phyloP scores from a whole-genome alignment of 2,329 filamentous ascomycete genomes.

The Nigrospora oryzae region DNA sequence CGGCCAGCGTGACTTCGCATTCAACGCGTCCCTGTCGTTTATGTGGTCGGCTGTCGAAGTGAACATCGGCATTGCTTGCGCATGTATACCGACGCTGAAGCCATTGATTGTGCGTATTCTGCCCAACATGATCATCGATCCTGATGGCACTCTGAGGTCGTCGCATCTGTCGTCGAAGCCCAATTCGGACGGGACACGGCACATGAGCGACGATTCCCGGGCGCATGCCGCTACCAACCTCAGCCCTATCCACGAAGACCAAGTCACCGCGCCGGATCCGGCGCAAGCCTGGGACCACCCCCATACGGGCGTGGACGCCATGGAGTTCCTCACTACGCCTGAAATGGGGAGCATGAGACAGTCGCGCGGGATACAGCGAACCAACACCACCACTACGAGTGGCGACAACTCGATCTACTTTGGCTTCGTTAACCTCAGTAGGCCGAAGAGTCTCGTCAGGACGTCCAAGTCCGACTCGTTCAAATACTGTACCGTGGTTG shows the following conservation, averaged over 20 bases:
- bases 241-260: conserved; percentile 3
- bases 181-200: conserved; percentile 9
- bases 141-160: conserved; percentile 29
- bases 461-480: conserved; percentile 56
- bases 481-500: conserved; percentile 66
- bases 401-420: conserved; percentile 53
- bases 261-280: conserved; percentile 6
- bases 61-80: conserved; percentile 82
- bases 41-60: conserved; percentile 95
- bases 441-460: conserved; percentile 62
- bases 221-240: not conserved
- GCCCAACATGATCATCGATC: conserved; percentile 47
- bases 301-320: conserved; percentile 22
- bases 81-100: conserved; percentile 87
- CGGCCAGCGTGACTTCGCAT: conserved; percentile 46
- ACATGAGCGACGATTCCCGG: conserved; percentile 14
- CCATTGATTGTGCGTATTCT: conserved; percentile 64
- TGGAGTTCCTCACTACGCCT: conserved; percentile 40
- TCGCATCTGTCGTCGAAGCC: conserved; percentile 19
- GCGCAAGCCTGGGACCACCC: conserved; percentile 9
- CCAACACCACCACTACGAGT: conserved; percentile 23
- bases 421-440: conserved; percentile 65
- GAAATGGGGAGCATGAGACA: conserved; percentile 12
- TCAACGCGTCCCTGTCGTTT: conserved; percentile 75
- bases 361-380: conserved; percentile 10